Evolutionary conservation across 2,329 filamentous ascomycete genomes (phyloP), one percentile per base, ranked within the genome.

Genomic region (Aspergillus aculeatus): DNA sequence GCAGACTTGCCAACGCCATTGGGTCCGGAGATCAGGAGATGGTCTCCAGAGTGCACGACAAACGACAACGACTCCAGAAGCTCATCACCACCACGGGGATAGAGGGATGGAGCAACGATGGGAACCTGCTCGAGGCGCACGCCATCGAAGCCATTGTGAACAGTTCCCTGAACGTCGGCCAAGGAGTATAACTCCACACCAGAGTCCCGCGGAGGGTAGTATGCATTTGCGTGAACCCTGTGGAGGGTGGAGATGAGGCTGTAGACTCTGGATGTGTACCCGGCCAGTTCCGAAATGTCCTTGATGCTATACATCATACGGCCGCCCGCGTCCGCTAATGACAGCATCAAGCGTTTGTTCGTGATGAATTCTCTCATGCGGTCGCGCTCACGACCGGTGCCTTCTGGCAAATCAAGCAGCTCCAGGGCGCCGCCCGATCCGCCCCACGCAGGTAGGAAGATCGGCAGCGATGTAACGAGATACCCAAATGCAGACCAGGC

Each of bases 221-320:
- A 99, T 2, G 93, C 90, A 70, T 92, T 86, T 53, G 95, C 92
- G 70, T 99, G 93, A 1, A 96, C 93, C 32, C 95, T 88, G 72
- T 99, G 95, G 26, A 99, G 84, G 0, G 95, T 96, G 49, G 92
- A 94, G 71, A 99, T 96, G 47, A 99, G 83, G 11, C 92, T 96
- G 79, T 97, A 99, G 12, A 99, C 93, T 49, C 95, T 88, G 60
- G 92, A 96, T 0, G 95, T 99, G 78, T 98, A 96, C 23, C 95
- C 95, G 5, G 95, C 95, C 35, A 99, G 82, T 74, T 99, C 95
- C 1, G 93, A 93, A 38, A 99, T 85, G 71, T 99, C 96, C 78
- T 99, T 99, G 81, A 99, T 96, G 63, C 91, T 95, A 81, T 99
- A 99, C 95, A 99, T 99, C 92, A 99, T 97, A 50, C 95, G 86